A percentile compares a stretch with the other conserved stretches of the same genome.
Conservation (phyloP, 768 basidiomycete species). For the Termitomyces eurrhizus region DNA sequence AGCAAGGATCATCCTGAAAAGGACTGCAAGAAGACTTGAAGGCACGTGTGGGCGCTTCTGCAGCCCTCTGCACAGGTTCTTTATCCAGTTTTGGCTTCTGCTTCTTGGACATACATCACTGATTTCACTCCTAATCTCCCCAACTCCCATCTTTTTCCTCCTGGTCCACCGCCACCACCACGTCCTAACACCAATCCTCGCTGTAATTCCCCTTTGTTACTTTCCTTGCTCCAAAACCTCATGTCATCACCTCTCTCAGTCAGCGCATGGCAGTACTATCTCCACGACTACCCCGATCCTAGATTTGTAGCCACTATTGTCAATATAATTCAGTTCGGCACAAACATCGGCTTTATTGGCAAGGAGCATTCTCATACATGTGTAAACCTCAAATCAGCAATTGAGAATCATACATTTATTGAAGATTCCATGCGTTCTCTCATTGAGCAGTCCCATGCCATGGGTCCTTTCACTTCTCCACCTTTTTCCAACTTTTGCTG, state of each 20-base stretch:
- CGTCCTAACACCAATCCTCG: not conserved
- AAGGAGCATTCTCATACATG: not conserved
- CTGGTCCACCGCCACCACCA: not conserved
- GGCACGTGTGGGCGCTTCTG: too few species aligned
- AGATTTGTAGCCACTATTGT: conserved; percentile 9
- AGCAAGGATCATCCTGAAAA: too few species aligned
- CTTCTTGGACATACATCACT: too few species aligned
- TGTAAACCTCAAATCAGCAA: not conserved
- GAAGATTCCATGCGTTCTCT: not conserved
- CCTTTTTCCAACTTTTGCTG: too few species aligned
- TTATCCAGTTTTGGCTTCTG: too few species aligned
- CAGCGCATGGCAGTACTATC: conserved; percentile 8
- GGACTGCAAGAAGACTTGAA: too few species aligned
- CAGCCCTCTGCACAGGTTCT: too few species aligned
- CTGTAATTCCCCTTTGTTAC: not conserved
- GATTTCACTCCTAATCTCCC: not conserved
- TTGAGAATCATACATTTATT: not conserved
- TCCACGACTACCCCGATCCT: conserved; percentile 13
- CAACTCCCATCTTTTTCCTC: not conserved
- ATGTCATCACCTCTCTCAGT: not conserved
- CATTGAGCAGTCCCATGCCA: not conserved
- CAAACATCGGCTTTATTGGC: conserved; percentile 10
- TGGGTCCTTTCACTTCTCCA: conserved; percentile 4
- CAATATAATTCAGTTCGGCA: conserved; percentile 17
- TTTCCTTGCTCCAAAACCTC: not conserved